phyloP scores from a whole-genome alignment of 2,329 filamentous ascomycete species.

The Cladophialophora bantiana region DNA sequence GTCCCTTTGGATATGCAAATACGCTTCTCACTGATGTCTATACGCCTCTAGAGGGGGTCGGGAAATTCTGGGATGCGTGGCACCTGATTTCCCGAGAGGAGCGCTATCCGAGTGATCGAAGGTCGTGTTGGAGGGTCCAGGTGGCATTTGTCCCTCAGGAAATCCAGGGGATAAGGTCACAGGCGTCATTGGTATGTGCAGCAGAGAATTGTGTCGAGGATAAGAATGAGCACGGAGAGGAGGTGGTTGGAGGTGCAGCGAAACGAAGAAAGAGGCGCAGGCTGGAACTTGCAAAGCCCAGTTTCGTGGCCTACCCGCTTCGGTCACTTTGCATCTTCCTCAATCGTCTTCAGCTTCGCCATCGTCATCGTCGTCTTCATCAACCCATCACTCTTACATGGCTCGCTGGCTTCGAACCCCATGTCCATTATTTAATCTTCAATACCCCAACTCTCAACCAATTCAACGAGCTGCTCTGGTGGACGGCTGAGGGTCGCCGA shows the following conservation, averaged over 20 bases:
- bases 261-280: neutral
- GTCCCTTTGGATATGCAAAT: neutral
- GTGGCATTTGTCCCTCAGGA: neutral
- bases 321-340: no score
- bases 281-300: neutral
- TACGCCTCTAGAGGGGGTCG: neutral
- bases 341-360: no score
- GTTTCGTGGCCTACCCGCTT: no score
- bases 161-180: neutral
- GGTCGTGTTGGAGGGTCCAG: neutral
- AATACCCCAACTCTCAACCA: neutral
- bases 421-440: neutral
- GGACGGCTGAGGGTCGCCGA: constrained; percentile 1
- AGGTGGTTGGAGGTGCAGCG: no score
- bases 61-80: neutral
- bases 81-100: neutral
- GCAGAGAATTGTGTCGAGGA: neutral
- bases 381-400: no score
- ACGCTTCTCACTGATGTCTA: neutral
- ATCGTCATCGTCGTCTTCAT: no score
- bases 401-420: no score
- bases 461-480: neutral
- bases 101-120: neutral
- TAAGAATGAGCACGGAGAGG: no score
- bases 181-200: neutral